Evolutionary conservation across 352 stramenopile genomes (phyloP), one percentile per base, ranked within the genome.

Genomic region (Pythium utonaiense): DNA sequence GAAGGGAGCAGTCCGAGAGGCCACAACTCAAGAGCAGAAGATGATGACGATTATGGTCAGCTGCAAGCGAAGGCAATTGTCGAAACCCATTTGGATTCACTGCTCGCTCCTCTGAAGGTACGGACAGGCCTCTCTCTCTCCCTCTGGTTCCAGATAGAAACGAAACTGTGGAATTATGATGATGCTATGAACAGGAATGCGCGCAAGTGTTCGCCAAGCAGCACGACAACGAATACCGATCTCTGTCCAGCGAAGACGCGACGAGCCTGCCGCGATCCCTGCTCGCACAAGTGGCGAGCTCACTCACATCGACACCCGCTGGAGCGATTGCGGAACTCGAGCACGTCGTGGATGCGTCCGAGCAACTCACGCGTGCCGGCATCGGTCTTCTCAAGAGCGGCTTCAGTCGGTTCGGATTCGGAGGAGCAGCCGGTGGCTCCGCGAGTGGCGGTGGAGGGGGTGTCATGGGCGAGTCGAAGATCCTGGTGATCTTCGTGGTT

Each of bases 321-420:
- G 28, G 19, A 13, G 27, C 57, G 13, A 71, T 86, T 47, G 40
- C 69, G 25, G 70, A 78, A 19, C 66, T 86, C 6, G 67, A 88
- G 21, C 78, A 93, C 77, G 67, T 93, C 50, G 71, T 90, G 17
- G 83, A 93, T 62, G 83, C 78, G 0, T 91, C 83, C 0, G 83
- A 93, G 58, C 80, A 93, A 52, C 64, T 93, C 14, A 88, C 83
- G 9, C 75, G 79, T 6, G 83, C 79, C 10, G 83, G 83, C 16
- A 93, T 93, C 24, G 80, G 91, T 53, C 67, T 93, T 31, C 71
- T 93, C 4, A 91, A 88, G 57, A 90, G 80, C n/a, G 83, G 83
- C 3, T 88, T 93, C 47, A 93, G 80, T 67, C 82, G 83, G 25
- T 90, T 93, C 59, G 83, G 83, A 1, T 89, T 93, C 63, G 75